A percentile compares a stretch with the other conserved stretches of the same genome.
Conservation (phyloP, 2,329 filamentous ascomycete genomes). For the Fusarium hainanense region DNA sequence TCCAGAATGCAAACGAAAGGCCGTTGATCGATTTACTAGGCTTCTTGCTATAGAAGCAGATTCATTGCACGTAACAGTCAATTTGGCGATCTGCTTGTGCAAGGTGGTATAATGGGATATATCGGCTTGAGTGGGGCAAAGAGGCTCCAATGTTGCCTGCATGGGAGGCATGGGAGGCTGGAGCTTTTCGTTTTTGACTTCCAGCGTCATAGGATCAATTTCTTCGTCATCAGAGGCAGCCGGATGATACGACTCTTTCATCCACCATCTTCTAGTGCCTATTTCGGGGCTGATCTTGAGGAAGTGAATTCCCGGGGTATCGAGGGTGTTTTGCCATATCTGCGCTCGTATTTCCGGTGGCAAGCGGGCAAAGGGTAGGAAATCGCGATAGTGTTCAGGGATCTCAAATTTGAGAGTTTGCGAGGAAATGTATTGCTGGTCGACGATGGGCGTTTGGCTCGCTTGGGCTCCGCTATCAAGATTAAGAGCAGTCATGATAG, state of each 20-base stretch:
- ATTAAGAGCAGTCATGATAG: conserved; percentile 33
- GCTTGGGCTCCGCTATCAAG: conserved; percentile 11
- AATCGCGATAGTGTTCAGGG: conserved; percentile 47
- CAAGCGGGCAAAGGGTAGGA: conserved; percentile 49
- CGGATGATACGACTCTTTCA: conserved; percentile 9
- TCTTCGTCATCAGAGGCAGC: conserved; percentile 19
- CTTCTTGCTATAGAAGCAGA: conserved; percentile 38
- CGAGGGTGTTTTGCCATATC: conserved; percentile 50
- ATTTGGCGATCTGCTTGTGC: conserved; percentile 44
- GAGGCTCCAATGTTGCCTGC: conserved; percentile 36
- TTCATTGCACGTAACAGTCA: conserved; percentile 47
- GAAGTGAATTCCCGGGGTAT: conserved; percentile 52
- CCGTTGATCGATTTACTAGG: conserved; percentile 35
- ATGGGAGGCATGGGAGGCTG: conserved; percentile 29
- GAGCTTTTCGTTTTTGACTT: conserved; percentile 42
- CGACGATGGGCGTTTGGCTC: conserved; percentile 1
- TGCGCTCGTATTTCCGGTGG: conserved; percentile 51
- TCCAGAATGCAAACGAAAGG: conserved; percentile 44
- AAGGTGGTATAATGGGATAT: conserved; percentile 49
- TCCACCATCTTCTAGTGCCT: conserved; percentile 42
- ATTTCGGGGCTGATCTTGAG: conserved; percentile 44
- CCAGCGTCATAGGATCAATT: conserved; percentile 38
- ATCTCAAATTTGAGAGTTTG: conserved; percentile 47
- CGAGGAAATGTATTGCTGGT: neutral
- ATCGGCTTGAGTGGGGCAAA: conserved; percentile 48